phyloP scores from a whole-genome alignment of 2,329 filamentous ascomycete genomes.

The Teratosphaeria destructans region DNA sequence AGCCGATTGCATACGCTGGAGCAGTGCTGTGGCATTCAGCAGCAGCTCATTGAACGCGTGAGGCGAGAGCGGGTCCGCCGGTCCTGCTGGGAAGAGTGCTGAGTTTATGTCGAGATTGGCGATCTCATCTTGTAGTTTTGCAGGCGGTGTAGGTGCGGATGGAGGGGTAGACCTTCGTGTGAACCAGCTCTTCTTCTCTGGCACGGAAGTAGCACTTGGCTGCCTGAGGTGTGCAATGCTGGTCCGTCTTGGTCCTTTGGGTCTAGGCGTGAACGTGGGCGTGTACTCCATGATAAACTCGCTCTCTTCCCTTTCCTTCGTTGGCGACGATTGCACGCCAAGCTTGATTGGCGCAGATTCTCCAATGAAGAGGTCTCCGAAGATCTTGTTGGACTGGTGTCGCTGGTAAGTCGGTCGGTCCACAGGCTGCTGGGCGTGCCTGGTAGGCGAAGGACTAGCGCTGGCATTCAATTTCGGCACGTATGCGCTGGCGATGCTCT shows the following conservation, averaged over 20 bases:
- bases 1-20: constrained; percentile 45
- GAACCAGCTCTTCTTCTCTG: constrained; percentile 23
- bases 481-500: constrained; percentile 18
- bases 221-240: constrained; percentile 7
- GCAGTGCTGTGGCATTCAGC: constrained; percentile 44
- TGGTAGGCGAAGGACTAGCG: constrained; percentile 5
- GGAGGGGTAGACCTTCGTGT: constrained; percentile 14
- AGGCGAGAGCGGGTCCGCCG: constrained; percentile 38
- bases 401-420: constrained; percentile 4
- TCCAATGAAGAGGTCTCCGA: constrained; percentile 24
- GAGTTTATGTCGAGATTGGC: constrained; percentile 44
- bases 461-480: constrained; percentile 18
- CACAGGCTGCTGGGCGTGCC: constrained; percentile 1
- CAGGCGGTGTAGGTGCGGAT: constrained; percentile 4
- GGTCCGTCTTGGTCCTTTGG: constrained; percentile 8
- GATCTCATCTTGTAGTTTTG: constrained; percentile 36
- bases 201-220: neutral
- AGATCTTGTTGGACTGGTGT: constrained; percentile 12
- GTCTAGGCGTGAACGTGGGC: constrained; percentile 23
- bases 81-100: constrained; percentile 44
- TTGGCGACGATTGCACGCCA: constrained; percentile 19
- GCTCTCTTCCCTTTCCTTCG: constrained; percentile 17
- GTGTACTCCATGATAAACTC: constrained; percentile 28
- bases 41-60: constrained; percentile 48
- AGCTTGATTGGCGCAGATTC: constrained; percentile 25